Percentiles rank a stretch among this genome's conserved stretches.
Evolutionary conservation across 2,329 filamentous ascomycete genomes (phyloP).

Genomic region (Ilyonectria mors-panacis): DNA sequence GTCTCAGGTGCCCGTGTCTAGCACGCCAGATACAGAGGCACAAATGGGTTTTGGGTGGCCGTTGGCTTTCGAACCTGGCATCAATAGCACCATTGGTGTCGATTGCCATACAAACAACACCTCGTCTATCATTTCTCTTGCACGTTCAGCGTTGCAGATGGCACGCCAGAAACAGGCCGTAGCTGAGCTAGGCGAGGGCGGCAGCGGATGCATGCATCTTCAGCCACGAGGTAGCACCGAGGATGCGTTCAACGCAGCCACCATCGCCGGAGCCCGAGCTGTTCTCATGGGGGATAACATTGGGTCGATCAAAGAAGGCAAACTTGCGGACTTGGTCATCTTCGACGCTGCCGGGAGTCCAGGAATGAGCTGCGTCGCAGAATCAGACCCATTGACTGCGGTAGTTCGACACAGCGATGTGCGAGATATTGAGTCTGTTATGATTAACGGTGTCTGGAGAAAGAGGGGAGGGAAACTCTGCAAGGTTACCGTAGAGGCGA

Average conservation of each 20-base stretch:
- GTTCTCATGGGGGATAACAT: background rate
- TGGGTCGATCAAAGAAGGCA: background rate
- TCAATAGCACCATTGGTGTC: conserved; percentile 5
- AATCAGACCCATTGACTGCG: conserved; percentile 4
- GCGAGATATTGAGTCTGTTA: conserved; percentile 1
- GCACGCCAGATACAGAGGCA: conserved; percentile 12
- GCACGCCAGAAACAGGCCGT: conserved; percentile 1
- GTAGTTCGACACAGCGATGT: background rate
- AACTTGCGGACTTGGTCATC: conserved; percentile 5
- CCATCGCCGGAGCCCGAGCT: conserved; percentile 6
- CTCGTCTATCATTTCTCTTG: background rate
- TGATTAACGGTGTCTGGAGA: background rate
- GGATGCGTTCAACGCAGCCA: background rate
- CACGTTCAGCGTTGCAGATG: conserved; percentile 4
- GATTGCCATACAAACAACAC: conserved; percentile 12
- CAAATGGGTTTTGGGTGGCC: conserved; percentile 19
- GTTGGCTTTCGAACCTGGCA: conserved; percentile 1
- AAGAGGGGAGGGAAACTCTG: conserved; percentile 2
- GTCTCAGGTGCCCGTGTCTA: background rate
- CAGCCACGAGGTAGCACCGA: too few species aligned
- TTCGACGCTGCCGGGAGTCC: conserved; percentile 7
- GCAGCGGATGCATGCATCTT: background rate
- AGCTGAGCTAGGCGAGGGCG: background rate
- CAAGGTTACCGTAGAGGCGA: conserved; percentile 15
- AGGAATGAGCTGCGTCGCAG: background rate